Conservation (phyloP, 176 grass and related monocot genomes). For the Aegilops longissima region DNA sequence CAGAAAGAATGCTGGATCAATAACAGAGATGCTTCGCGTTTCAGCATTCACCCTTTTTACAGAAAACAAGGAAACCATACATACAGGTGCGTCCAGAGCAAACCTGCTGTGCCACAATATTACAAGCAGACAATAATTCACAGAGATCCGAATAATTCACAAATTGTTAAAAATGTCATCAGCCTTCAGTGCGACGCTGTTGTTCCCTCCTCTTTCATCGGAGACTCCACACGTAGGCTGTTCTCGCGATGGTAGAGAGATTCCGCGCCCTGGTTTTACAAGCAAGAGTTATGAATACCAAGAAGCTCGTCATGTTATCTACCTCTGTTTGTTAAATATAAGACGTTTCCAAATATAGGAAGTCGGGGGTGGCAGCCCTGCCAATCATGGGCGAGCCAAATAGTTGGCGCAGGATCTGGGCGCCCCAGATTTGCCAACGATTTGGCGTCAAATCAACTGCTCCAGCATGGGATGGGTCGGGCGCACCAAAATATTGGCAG, state of each 20-base stretch:
- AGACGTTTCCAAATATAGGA: not conserved
- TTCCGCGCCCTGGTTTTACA: slow-evolving; percentile 69
- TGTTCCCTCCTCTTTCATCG: not conserved
- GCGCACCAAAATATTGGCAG: too few species aligned
- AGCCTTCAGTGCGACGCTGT: slow-evolving; percentile 24
- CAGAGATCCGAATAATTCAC: not conserved
- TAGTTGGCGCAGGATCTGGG: too few species aligned
- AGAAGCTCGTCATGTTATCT: not conserved
- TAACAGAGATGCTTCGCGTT: not conserved
- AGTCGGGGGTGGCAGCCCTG: not conserved
- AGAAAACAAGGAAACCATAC: not conserved
- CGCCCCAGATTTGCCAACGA: too few species aligned
- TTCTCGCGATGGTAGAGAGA: slow-evolving; percentile 71
- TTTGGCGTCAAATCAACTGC: too few species aligned
- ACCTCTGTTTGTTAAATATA: too few species aligned
- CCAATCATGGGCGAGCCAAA: too few species aligned
- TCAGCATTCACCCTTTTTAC: not conserved
- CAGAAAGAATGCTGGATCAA: not conserved
- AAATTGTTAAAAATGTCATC: not conserved
- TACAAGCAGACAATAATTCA: not conserved
- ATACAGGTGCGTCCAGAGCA: not conserved
- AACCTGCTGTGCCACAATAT: not conserved
- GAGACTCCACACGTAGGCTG: slow-evolving; percentile 74
- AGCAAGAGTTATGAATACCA: not conserved
- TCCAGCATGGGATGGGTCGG: too few species aligned